Percentiles rank a stretch among this genome's conserved stretches.
Evolutionary conservation across 176 grass and related monocot species (phyloP).

Genomic region (Urochloa ruziziensis): DNA sequence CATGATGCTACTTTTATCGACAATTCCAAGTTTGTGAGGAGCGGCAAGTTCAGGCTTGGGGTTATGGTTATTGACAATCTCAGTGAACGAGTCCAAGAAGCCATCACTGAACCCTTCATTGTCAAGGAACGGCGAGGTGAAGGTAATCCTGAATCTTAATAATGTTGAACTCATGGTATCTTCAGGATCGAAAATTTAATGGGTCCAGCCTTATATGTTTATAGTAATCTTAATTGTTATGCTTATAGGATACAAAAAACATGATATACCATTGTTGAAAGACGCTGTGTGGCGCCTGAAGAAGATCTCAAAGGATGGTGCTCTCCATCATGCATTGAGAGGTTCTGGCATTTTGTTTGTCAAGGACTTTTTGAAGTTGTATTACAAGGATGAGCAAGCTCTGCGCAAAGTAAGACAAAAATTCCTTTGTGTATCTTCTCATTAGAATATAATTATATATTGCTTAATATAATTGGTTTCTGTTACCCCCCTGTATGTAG

Average conservation of each 20-base stretch:
- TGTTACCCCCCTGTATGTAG: background rate
- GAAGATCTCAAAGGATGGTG: constrained; percentile 38
- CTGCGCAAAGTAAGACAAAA: constrained; percentile 33
- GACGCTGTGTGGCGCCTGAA: constrained; percentile 56
- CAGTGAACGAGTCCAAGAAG: constrained; percentile 32
- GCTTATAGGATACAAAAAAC: constrained; percentile 39
- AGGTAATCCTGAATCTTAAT: constrained; percentile 7
- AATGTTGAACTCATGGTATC: background rate
- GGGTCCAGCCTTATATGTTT: background rate
- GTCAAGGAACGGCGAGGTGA: constrained; percentile 55
- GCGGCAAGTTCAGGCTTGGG: constrained; percentile 45
- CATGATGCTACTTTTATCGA: constrained; percentile 22
- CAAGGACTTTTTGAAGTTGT: constrained; percentile 36
- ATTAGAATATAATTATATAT: background rate
- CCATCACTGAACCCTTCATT: constrained; percentile 38
- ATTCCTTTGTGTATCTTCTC: background rate
- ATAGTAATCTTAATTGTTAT: background rate
- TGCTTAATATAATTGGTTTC: background rate
- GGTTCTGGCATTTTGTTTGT: constrained; percentile 13
- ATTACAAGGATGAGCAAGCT: constrained; percentile 8
- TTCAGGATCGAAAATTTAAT: background rate
- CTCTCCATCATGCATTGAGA: constrained; percentile 20
- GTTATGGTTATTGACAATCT: constrained; percentile 18
- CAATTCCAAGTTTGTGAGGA: constrained; percentile 49
- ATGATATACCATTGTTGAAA: constrained; percentile 16